phyloP scores from a whole-genome alignment of 1,139 yeast genomes.

The Suhomyces ambrosiae region DNA sequence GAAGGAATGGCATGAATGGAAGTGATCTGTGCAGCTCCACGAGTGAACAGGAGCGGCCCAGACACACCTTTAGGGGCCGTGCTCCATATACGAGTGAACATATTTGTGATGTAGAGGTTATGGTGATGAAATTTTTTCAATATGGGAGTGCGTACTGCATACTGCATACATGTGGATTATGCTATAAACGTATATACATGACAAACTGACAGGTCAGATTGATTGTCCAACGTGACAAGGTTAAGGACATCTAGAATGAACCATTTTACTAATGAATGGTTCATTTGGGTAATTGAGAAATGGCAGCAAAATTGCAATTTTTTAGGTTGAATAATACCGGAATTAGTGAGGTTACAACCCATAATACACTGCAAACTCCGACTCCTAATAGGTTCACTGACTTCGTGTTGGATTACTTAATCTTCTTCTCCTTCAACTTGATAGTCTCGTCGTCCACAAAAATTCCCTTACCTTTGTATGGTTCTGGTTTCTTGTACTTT shows the following conservation, averaged over 20 bases:
- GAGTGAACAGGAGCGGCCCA: constrained; percentile 21
- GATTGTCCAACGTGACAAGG: no score
- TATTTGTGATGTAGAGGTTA: neutral
- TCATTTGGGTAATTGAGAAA: no score
- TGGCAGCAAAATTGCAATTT: no score
- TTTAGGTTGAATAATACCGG: no score
- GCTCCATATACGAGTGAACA: constrained; percentile 9
- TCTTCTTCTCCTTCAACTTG: constrained; percentile 86
- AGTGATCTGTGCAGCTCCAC: constrained; percentile 52
- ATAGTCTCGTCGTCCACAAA: constrained; percentile 90
- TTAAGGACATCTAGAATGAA: no score
- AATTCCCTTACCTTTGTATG: constrained; percentile 97
- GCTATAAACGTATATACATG: constrained; percentile 9
- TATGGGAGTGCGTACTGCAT: constrained; percentile 6
- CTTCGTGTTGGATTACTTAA: no score
- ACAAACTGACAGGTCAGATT: no score
- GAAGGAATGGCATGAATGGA: constrained; percentile 58
- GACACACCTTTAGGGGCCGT: constrained; percentile 1
- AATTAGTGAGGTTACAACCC: neutral
- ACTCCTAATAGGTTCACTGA: no score
- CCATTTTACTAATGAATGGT: no score
- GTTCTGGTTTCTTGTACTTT: constrained; percentile 92
- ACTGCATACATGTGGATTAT: neutral
- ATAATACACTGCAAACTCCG: neutral
- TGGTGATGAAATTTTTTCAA: constrained; percentile 4